These are phyloP conservation scores for Boletus pseudopeckii DNA, from an alignment of 768 basidiomycete species.

Conservation along the genomic window DNA sequence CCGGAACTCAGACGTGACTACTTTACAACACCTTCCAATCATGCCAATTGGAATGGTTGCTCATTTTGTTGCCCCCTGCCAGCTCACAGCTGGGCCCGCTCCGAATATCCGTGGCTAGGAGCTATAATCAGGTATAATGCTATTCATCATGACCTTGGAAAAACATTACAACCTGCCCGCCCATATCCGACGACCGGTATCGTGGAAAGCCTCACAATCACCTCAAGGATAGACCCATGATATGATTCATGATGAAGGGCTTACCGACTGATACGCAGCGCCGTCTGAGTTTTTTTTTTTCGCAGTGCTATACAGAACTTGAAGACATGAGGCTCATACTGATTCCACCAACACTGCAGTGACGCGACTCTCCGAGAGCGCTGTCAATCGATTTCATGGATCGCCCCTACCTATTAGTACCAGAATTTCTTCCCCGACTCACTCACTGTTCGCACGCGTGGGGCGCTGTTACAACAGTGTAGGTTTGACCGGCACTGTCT, in stretches of 20 bases:
- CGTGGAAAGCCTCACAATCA: not conserved
- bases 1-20: too few relatives aligned
- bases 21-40: not conserved
- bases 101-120: not conserved
- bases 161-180: too few relatives aligned
- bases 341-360: not conserved
- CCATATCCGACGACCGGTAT: not conserved
- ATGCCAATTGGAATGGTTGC: too few relatives aligned
- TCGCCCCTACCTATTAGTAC: not conserved
- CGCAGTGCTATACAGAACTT: not conserved
- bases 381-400: not conserved
- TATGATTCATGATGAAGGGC: not conserved
- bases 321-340: not conserved
- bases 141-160: not conserved
- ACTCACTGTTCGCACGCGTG: not conserved
- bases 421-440: not conserved
- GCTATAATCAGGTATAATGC: not conserved
- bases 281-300: too few relatives aligned
- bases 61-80: not conserved
- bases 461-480: not conserved
- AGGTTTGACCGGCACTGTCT: not conserved
- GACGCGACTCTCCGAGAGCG: not conserved
- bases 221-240: not conserved
- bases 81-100: not conserved
- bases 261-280: not conserved